Conservation (phyloP, 306 rosid species). For the Glycine tomentella region DNA sequence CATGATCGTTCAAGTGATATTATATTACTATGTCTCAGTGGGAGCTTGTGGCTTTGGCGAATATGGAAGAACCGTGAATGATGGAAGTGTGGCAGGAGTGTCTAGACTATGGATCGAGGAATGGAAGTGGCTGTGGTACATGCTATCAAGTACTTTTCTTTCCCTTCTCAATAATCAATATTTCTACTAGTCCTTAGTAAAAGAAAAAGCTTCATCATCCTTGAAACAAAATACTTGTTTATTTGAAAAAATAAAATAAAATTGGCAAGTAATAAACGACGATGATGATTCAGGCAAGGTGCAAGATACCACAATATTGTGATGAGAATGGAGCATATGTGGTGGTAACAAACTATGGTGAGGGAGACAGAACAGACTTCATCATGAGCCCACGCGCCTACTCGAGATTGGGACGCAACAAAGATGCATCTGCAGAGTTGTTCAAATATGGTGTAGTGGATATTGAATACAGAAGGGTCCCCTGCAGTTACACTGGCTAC, state of each 20-base stretch:
- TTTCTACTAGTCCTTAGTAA: background rate
- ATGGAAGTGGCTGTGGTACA: constrained; percentile 87
- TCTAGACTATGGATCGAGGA: constrained; percentile 69
- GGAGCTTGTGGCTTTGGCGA: constrained; percentile 96
- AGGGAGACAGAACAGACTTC: constrained; percentile 60
- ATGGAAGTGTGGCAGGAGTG: constrained; percentile 82
- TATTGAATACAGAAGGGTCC: constrained; percentile 49
- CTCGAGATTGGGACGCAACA: constrained; percentile 42
- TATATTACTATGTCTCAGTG: constrained; percentile 46
- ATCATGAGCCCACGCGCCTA: constrained; percentile 54
- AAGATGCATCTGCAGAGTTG: constrained; percentile 46
- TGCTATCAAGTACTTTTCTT: constrained; percentile 70
- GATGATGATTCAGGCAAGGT: constrained; percentile 50
- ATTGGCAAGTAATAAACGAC: no score
- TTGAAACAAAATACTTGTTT: background rate
- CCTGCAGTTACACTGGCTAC: constrained; percentile 59
- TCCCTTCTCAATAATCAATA: background rate
- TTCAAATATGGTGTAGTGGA: constrained; percentile 60
- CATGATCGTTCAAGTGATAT: constrained; percentile 4
- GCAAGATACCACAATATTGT: constrained; percentile 47
- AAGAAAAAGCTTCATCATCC: background rate
- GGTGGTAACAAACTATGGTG: constrained; percentile 60
- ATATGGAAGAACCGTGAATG: constrained; percentile 75
- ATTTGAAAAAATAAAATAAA: background rate
- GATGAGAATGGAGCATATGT: constrained; percentile 54